Base-by-base conservation (phyloP, 2,329 filamentous ascomycete genomes). In the Lachnellula hyalina region DNA sequence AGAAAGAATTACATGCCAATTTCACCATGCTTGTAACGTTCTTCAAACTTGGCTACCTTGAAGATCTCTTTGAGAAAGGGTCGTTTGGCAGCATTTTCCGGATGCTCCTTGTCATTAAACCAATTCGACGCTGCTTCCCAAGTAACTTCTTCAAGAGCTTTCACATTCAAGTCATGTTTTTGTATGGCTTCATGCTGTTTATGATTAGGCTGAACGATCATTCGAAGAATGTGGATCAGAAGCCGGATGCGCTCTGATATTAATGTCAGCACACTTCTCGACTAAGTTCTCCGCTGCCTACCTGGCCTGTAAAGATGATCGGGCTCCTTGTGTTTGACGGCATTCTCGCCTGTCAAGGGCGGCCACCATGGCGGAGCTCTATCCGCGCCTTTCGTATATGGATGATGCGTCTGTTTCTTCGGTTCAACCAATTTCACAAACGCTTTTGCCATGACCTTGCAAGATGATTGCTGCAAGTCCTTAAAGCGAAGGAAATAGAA, bases 371-470 rank as follows among this genome's bases (percentile, higher is more conserved):
- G 79, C 0, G 84, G 83, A 1, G 80, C 80, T 61, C 81, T 83
- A 34, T 78, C 78, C 46, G 85, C 79, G 34, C 78, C 80, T n/a
- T 77, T 76, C 1, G 84, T 87, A 65, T 91, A 91, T 0, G 87
- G 87, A 62, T 87, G 83, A 17, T 81, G 85, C 0, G 85, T 85
- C 69, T 90, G 87, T 69, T 91, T 91, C 71, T 87, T 89, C 0
- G 87, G 87, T 63, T 88, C 86, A 2, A 90, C 82, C 1, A 82
- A 77, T 65, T 89, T 89, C 56, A 91, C 84, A 82, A 87, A 90
- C 11, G 82, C 84, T 68, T 90, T 91, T 35, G 83, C 83, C 51
- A 90, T 84, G 25, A 84, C 73, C 69, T 90, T 90, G 71, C 85
- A 86, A 6, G 84, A 81, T 1, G 82, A 79, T 63, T 91, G 87